Conservation (phyloP, 179 eudicot genomes). For the Spergularia azorica region DNA sequence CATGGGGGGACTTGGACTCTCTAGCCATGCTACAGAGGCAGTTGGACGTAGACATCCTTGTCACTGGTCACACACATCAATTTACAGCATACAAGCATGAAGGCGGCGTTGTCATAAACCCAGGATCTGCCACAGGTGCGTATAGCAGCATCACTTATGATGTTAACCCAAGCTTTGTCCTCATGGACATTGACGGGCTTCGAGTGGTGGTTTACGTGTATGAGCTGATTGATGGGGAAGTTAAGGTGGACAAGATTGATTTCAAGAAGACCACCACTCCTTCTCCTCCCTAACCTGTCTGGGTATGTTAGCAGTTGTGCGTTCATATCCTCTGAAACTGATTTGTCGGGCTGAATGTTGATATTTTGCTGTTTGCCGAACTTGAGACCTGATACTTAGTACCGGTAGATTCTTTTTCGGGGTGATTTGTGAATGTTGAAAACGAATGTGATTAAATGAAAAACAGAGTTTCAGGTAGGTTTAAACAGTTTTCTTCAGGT, state of each 20-base stretch:
- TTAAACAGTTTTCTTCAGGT: not conserved
- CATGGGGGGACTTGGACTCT: constrained; percentile 97
- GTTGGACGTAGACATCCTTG: constrained; percentile 93
- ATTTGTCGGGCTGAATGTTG: not conserved
- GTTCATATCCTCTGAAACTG: constrained; percentile 12
- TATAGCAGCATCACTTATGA: constrained; percentile 94
- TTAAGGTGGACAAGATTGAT: constrained; percentile 98
- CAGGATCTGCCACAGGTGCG: constrained; percentile 98
- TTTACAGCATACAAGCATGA: constrained; percentile 98
- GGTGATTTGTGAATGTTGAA: constrained; percentile 8
- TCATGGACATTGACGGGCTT: constrained; percentile 94
- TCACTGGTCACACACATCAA: constrained; percentile 97
- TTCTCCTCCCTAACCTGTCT: constrained; percentile 27
- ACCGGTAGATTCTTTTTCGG: not conserved
- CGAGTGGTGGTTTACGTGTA: constrained; percentile 97
- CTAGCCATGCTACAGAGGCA: constrained; percentile 98
- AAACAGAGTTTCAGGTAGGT: not conserved
- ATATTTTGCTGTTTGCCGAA: not conserved
- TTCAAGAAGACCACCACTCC: constrained; percentile 69
- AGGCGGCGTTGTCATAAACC: constrained; percentile 97
- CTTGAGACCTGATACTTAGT: not conserved
- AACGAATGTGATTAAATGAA: not conserved
- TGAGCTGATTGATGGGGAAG: constrained; percentile 98
- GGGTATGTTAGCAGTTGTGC: not conserved
- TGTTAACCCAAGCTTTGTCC: constrained; percentile 96